phyloP scores from a whole-genome alignment of 2,329 filamentous ascomycete genomes.

The Claviceps citrina region DNA sequence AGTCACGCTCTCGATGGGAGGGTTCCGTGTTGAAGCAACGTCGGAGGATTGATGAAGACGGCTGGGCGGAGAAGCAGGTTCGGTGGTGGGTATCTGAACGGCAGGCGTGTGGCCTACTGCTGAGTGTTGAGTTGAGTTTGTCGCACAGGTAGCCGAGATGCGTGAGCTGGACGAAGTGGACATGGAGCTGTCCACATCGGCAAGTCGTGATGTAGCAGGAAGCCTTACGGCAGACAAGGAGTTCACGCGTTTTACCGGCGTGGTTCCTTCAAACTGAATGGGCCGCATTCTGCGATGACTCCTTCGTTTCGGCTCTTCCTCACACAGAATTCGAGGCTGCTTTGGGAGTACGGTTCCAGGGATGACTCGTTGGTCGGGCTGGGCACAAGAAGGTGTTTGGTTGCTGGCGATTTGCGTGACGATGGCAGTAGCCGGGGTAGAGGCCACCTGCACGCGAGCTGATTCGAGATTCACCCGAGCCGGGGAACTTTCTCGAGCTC shows the following conservation, averaged over 20 bases:
- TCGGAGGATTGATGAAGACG: neutral
- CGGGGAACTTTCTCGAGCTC: slow-evolving; percentile 10
- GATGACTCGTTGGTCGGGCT: slow-evolving; percentile 13
- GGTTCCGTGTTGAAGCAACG: neutral
- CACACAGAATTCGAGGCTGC: neutral
- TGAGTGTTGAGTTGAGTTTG: slow-evolving; percentile 1
- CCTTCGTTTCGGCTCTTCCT: neutral
- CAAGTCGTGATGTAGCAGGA: slow-evolving; percentile 11
- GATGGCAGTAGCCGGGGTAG: slow-evolving; percentile 5
- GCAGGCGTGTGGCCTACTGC: neutral
- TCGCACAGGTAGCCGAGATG: slow-evolving; percentile 13
- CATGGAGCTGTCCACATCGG: slow-evolving; percentile 12
- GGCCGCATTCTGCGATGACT: slow-evolving; percentile 13
- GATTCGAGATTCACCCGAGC: slow-evolving; percentile 14
- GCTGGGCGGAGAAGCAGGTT: neutral
- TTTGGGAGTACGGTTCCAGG: slow-evolving; percentile 8
- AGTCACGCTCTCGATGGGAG: neutral
- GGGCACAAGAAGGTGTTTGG: slow-evolving; percentile 20
- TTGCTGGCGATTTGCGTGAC: slow-evolving; percentile 8
- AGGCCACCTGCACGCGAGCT: slow-evolving; percentile 8
- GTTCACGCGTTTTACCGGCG: slow-evolving; percentile 1
- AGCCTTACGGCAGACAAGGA: slow-evolving; percentile 5
- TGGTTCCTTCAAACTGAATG: slow-evolving; percentile 10
- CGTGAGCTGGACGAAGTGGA: slow-evolving; percentile 16
- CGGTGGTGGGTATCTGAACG: neutral